Evolutionary conservation across 140 eudicot genomes (phyloP).

Genomic region (Ambrosia hybrid): DNA sequence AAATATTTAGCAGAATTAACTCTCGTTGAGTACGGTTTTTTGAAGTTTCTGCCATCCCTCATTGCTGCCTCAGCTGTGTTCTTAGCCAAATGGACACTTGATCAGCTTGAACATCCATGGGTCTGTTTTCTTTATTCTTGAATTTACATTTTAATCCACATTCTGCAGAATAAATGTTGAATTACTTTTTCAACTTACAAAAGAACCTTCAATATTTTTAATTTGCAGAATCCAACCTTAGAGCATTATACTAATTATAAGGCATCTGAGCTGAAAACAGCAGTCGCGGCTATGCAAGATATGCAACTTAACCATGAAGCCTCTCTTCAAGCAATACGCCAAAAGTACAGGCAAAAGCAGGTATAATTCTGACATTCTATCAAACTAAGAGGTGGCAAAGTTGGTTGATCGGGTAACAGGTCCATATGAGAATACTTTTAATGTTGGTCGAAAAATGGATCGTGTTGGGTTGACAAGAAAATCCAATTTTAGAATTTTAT

Average conservation of each 20-base stretch:
- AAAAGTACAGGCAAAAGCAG: slow-evolving; percentile 75
- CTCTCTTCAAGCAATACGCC: slow-evolving; percentile 69
- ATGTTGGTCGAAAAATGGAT: not conserved
- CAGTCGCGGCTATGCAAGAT: slow-evolving; percentile 62
- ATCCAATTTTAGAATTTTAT: not conserved
- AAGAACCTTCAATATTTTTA: slow-evolving; percentile 3
- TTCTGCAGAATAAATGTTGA: not conserved
- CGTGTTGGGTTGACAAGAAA: not conserved
- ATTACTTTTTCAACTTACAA: not conserved
- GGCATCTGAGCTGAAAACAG: slow-evolving; percentile 55
- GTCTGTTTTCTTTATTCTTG: slow-evolving; percentile 43
- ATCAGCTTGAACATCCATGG: slow-evolving; percentile 88
- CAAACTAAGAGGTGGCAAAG: not conserved
- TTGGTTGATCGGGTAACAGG: not conserved
- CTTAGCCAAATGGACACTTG: slow-evolving; percentile 94
- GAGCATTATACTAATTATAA: slow-evolving; percentile 76
- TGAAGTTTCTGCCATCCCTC: slow-evolving; percentile 77
- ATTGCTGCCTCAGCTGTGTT: slow-evolving; percentile 93
- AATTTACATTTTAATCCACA: not conserved
- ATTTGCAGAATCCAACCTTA: slow-evolving; percentile 74
- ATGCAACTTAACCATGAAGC: slow-evolving; percentile 61
- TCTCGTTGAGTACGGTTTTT: slow-evolving; percentile 71
- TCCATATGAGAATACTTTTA: too few relatives aligned
- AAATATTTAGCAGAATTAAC: slow-evolving; percentile 87
- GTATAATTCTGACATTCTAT: slow-evolving; percentile 29